Conservation (phyloP, 2,329 filamentous ascomycete species). For the Penicillium sp. region DNA sequence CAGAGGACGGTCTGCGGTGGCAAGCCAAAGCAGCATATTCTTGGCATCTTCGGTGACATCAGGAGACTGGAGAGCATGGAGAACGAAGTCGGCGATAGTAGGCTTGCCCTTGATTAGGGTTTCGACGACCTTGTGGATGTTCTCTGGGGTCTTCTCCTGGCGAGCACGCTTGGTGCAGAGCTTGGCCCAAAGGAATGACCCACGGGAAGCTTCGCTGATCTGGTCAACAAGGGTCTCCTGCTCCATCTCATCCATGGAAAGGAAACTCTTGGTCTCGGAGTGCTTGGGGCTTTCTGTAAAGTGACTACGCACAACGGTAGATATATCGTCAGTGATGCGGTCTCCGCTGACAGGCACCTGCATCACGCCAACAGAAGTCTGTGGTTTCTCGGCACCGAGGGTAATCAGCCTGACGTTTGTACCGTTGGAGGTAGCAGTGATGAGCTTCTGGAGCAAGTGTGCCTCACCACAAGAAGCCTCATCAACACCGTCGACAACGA, state of each 20-base stretch:
- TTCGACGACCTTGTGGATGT: conserved; percentile 32
- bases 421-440: conserved; percentile 21
- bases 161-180: conserved; percentile 34
- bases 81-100: conserved; percentile 36
- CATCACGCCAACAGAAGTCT: conserved; percentile 9
- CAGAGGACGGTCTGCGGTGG: conserved; percentile 40
- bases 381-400: conserved; percentile 29
- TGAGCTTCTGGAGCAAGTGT: conserved; percentile 31
- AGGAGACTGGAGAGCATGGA: conserved; percentile 25
- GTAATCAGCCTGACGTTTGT: conserved; percentile 33
- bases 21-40: conserved; percentile 40
- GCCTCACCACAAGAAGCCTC: conserved; percentile 36
- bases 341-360: conserved; percentile 33
- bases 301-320: conserved; percentile 32
- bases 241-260: conserved; percentile 30
- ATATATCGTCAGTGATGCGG: conserved; percentile 41
- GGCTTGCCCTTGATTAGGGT: conserved; percentile 26
- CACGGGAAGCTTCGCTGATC: conserved; percentile 35
- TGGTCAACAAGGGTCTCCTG: conserved; percentile 36
- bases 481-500: conserved; percentile 44
- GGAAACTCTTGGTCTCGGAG: conserved; percentile 19
- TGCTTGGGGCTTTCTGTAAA: conserved; percentile 22
- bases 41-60: conserved; percentile 34
- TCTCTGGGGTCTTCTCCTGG: conserved; percentile 28
- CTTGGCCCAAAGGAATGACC: conserved; percentile 46